Evolutionary conservation across 176 grass and related monocot genomes (phyloP).

Genomic region (Luzula sylvatica): DNA sequence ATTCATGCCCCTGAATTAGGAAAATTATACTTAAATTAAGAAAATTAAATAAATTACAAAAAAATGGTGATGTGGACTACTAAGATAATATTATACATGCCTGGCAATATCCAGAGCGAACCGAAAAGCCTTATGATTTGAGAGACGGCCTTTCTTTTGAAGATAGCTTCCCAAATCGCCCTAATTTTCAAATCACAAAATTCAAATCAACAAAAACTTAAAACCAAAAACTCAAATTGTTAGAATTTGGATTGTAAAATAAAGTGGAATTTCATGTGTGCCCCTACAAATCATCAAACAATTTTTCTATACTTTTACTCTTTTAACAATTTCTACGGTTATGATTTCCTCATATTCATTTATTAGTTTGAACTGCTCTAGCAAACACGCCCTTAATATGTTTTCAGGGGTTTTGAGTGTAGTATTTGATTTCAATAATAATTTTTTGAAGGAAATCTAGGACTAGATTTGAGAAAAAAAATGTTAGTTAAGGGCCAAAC

Average conservation of each 20-base stretch:
- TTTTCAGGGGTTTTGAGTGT: too few relatives aligned
- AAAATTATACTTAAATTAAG: slow-evolving; percentile 15
- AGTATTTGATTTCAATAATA: too few relatives aligned
- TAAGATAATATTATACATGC: slow-evolving; percentile 24
- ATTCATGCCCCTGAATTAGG: slow-evolving; percentile 60
- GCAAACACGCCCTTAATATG: too few relatives aligned
- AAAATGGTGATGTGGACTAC: background rate
- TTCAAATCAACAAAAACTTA: background rate
- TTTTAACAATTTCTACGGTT: too few relatives aligned
- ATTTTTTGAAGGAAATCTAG: too few relatives aligned
- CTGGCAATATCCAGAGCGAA: slow-evolving; percentile 91
- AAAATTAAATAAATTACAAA: slow-evolving; percentile 5
- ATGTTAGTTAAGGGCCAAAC: too few relatives aligned
- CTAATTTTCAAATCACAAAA: slow-evolving; percentile 41
- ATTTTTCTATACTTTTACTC: too few relatives aligned
- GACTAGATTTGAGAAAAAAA: too few relatives aligned
- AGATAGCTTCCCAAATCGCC: slow-evolving; percentile 84
- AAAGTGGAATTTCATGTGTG: too few relatives aligned
- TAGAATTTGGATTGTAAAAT: background rate
- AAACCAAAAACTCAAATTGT: background rate
- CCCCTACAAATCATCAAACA: too few relatives aligned
- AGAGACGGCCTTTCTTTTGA: slow-evolving; percentile 53
- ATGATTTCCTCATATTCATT: too few relatives aligned
- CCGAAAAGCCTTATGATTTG: slow-evolving; percentile 59
- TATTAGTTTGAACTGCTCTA: too few relatives aligned